Evolutionary conservation across 352 stramenopile species (phyloP), one percentile per base, ranked within the genome.

Genomic region (Phytophthora melonis): DNA sequence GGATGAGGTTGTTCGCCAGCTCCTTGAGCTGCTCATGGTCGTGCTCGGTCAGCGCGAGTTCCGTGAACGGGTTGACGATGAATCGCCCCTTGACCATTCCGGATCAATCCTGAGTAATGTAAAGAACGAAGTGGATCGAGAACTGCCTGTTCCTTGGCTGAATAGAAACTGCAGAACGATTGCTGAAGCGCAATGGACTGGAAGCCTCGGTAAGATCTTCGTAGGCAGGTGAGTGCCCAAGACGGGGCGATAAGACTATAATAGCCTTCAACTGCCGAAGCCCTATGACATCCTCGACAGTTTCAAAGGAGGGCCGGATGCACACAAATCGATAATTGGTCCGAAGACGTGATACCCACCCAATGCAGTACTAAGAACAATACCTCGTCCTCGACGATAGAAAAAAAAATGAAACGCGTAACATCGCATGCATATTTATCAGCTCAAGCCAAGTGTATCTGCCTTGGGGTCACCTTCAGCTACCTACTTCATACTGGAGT

Each of bases 41-140:
- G 10, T 62, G 21, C 10, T 68, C 68, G 0, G 58, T 66, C 36
- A 79, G 68, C 16, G 56, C 47, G 1, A 79, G 27, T 55, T 76
- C 68, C 5, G 58, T 63, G 47, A 79, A 79, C 27, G 73, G 73
- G 19, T 79, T 79, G 9, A 79, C 58, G 25, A 79, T 76, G 32
- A 80, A 80, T 53, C 73, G 45, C 2, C 68, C 69, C 68, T 80
- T 80, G 25, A 75, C 62, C 61, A 75, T 79, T 9, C 21, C 25
- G 5, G 18, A 8, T 30, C 27, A 30, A 30, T 50, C 3, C 43
- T 32, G 9, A 36, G 41, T 8, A 13, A 21, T 55, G 18, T 21
- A 5, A 25, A 57, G 45, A 36, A 63, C 47, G 54, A 58, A 8
- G 53, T 5, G 16, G 68, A 63, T 70, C 16, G 23, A 59, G 16